Conservation (phyloP, 2,329 filamentous ascomycete genomes). For the Ophiostoma sp. region DNA sequence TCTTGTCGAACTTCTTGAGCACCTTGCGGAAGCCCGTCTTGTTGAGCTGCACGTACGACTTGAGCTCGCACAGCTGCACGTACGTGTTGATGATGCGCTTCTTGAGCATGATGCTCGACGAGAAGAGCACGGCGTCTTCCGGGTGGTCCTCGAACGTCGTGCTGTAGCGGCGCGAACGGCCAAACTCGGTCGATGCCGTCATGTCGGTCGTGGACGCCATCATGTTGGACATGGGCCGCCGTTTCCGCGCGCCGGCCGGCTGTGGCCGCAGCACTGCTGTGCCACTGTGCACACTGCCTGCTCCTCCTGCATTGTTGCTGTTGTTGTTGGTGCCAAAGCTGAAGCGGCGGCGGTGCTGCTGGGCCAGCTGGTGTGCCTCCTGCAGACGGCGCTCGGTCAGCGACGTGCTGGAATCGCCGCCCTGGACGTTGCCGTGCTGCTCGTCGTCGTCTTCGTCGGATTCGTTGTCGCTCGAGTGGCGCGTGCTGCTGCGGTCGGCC, state of each 20-base stretch:
- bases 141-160: constrained; percentile 68
- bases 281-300: not conserved
- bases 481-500: constrained; percentile 37
- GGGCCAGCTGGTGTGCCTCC: constrained; percentile 21
- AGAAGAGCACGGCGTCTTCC: constrained; percentile 64
- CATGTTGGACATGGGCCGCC: constrained; percentile 30
- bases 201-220: constrained; percentile 48
- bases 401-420: constrained; percentile 51
- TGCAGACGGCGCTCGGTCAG: constrained; percentile 37
- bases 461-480: constrained; percentile 51
- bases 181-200: constrained; percentile 57
- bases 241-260: not conserved
- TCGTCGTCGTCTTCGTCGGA: constrained; percentile 46
- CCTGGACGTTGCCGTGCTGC: constrained; percentile 55
- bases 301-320: not conserved
- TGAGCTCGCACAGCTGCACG: constrained; percentile 88
- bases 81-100: constrained; percentile 84
- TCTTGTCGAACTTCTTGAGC: constrained; percentile 98
- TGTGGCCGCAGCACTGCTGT: not conserved
- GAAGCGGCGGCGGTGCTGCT: constrained; percentile 36
- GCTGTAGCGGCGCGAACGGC: constrained; percentile 58
- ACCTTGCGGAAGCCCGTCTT: constrained; percentile 95
- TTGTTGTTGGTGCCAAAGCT: constrained; percentile 30
- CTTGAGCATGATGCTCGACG: constrained; percentile 77
- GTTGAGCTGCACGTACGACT: constrained; percentile 94